A percentile compares a stretch with the other conserved stretches of the same genome.
phyloP scores from a whole-genome alignment of 768 basidiomycete genomes.

The Roridomyces roridus region DNA sequence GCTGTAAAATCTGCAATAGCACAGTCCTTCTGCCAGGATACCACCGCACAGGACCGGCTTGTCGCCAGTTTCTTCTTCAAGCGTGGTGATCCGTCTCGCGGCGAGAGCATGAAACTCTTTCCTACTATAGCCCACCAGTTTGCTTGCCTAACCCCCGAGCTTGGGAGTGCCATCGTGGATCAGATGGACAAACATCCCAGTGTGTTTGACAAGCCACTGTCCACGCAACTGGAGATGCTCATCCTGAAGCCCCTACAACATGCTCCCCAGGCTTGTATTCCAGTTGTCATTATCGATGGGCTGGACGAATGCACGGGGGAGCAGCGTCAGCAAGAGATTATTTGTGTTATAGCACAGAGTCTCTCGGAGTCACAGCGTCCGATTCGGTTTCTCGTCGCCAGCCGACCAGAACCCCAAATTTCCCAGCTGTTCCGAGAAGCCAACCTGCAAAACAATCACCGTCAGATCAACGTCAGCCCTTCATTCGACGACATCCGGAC shows the following conservation, averaged over 20 bases:
- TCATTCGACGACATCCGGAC: neutral
- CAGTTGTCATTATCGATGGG: no score
- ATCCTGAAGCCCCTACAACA: neutral
- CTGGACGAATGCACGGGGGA: no score
- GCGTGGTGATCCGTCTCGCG: neutral
- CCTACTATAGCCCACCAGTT: neutral
- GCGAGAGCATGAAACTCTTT: neutral
- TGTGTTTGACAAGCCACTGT: no score
- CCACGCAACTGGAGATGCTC: no score
- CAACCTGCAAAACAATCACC: no score
- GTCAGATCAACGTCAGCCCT: no score
- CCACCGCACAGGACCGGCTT: neutral
- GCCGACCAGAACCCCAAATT: slow-evolving; percentile 6
- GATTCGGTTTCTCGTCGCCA: slow-evolving; percentile 1
- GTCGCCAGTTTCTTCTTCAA: slow-evolving; percentile 2
- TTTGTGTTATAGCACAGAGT: neutral
- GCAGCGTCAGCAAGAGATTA: neutral
- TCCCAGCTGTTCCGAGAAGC: neutral
- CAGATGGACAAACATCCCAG: neutral
- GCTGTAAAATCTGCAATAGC: no score
- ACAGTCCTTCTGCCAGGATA: neutral
- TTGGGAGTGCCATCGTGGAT: neutral
- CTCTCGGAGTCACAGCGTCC: neutral
- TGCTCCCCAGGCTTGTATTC: no score
- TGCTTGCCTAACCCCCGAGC: neutral